Evolutionary conservation across 495 filamentous ascomycete species (phyloP).

Genomic region (Cryomyces minteri): DNA sequence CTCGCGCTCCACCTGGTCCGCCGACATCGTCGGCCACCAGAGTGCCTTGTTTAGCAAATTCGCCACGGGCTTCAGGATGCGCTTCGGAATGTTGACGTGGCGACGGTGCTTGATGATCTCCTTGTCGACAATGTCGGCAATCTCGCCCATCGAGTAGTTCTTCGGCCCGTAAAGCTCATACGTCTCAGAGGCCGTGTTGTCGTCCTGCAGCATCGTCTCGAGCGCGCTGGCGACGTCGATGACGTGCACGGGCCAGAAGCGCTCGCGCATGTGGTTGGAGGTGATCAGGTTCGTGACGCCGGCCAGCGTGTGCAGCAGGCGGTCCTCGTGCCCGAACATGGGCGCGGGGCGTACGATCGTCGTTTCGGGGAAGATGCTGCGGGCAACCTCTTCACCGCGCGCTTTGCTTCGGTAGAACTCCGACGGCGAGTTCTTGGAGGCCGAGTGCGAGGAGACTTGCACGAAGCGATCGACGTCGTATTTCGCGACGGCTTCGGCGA

Average conservation of each 20-base stretch:
- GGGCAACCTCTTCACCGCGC: slow-evolving; percentile 63
- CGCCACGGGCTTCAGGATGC: slow-evolving; percentile 50
- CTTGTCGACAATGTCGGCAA: slow-evolving; percentile 69
- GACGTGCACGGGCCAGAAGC: slow-evolving; percentile 68
- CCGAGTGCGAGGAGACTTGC: slow-evolving; percentile 92
- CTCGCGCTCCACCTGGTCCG: slow-evolving; percentile 84
- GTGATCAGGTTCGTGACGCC: slow-evolving; percentile 63
- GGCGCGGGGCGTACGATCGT: slow-evolving; percentile 93
- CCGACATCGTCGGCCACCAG: slow-evolving; percentile 73
- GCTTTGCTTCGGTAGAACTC: slow-evolving; percentile 84
- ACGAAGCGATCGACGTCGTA: slow-evolving; percentile 97
- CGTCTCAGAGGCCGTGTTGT: slow-evolving; percentile 75
- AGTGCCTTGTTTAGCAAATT: slow-evolving; percentile 54
- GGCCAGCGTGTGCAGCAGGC: slow-evolving; percentile 73
- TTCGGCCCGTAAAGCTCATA: slow-evolving; percentile 90
- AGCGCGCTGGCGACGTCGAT: slow-evolving; percentile 80
- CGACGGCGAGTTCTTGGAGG: slow-evolving; percentile 57
- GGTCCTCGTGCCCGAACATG: slow-evolving; percentile 88
- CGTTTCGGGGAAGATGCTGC: slow-evolving; percentile 89
- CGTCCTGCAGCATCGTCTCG: slow-evolving; percentile 74
- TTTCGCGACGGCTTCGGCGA: slow-evolving; percentile 89
- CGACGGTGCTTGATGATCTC: slow-evolving; percentile 81
- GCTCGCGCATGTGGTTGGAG: slow-evolving; percentile 81
- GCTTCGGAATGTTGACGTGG: slow-evolving; percentile 84
- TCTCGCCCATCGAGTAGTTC: slow-evolving; percentile 77